Evolutionary conservation across 2,329 filamentous ascomycete genomes (phyloP).

Genomic region (Phaeosphaeria sp.): DNA sequence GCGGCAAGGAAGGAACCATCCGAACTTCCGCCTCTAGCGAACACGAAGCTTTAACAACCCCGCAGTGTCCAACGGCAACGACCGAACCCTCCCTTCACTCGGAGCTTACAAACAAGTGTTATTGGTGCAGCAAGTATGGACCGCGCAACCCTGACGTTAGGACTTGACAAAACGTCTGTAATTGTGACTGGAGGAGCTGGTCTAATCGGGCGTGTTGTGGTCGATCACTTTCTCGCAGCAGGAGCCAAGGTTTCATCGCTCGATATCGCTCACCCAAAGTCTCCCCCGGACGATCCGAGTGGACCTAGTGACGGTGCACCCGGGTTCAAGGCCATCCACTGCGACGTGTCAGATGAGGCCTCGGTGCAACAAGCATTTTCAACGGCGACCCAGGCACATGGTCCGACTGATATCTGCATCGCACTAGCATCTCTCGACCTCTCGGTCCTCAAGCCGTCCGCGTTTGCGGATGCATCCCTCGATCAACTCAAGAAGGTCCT

Average conservation of each 20-base stretch:
- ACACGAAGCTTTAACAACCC: neutral
- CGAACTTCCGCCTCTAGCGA: neutral
- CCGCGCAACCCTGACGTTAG: conserved; percentile 33
- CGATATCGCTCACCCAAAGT: conserved; percentile 33
- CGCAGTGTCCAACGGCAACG: neutral
- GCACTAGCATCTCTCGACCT: conserved; percentile 55
- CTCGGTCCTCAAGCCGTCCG: conserved; percentile 47
- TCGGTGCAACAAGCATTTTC: conserved; percentile 45
- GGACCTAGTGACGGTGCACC: neutral
- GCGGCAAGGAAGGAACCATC: neutral
- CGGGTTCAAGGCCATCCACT: conserved; percentile 24
- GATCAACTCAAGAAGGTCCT: conserved; percentile 51
- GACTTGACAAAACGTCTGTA: conserved; percentile 48
- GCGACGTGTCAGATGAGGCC: conserved; percentile 46
- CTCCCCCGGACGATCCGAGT: neutral
- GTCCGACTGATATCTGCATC: conserved; percentile 51
- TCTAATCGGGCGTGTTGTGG: conserved; percentile 49
- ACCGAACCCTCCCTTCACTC: neutral
- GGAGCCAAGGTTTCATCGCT: conserved; percentile 52
- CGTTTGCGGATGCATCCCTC: conserved; percentile 51
- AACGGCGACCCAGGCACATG: conserved; percentile 41
- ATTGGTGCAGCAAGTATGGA: conserved; percentile 8
- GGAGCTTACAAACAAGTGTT: neutral
- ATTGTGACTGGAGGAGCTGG: conserved; percentile 53
- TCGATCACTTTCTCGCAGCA: conserved; percentile 52